A percentile compares a stretch with the other conserved stretches of the same genome.
These are phyloP conservation scores for Globisporangium orthogonon DNA, from an alignment of 352 stramenopile genomes.

Conservation along the genomic window DNA sequence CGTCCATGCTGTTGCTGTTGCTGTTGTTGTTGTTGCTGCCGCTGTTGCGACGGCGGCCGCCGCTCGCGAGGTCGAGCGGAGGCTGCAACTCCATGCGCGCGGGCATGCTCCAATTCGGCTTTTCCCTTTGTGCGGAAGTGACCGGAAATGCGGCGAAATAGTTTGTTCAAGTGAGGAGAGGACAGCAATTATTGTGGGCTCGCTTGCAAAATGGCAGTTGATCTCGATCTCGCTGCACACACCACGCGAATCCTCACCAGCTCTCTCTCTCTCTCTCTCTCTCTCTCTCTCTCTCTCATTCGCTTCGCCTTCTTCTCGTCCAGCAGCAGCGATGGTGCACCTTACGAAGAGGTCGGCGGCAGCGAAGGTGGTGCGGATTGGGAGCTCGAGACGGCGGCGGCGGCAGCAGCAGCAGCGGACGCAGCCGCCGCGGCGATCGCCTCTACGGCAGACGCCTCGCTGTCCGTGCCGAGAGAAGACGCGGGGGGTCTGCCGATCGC, in stretches of 20 bases:
- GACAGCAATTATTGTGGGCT: too few relatives aligned
- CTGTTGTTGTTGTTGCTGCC: not conserved
- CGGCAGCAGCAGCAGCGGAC: not conserved
- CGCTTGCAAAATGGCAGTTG: too few relatives aligned
- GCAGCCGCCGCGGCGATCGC: not conserved
- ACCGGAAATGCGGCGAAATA: not conserved
- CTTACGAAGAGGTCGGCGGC: not conserved
- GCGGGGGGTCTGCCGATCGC: not conserved
- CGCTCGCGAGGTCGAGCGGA: not conserved
- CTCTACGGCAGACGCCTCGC: not conserved
- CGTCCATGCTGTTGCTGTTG: slow-evolving; percentile 6
- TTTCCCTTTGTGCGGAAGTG: not conserved
- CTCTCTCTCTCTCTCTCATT: not conserved
- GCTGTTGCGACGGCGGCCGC: not conserved
- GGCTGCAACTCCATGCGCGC: not conserved
- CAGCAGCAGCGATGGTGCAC: not conserved
- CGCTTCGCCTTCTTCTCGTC: not conserved
- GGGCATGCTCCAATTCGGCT: not conserved
- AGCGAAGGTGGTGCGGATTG: not conserved
- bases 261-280: not conserved
- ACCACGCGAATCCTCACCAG: too few relatives aligned
- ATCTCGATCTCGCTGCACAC: too few relatives aligned
- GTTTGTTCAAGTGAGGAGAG: not conserved
- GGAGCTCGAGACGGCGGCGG: not conserved
- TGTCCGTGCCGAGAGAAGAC: not conserved